Percentiles rank a stretch among this genome's conserved stretches.
Conservation (phyloP, 768 basidiomycete species). For the Xanthoconium purpureum region DNA sequence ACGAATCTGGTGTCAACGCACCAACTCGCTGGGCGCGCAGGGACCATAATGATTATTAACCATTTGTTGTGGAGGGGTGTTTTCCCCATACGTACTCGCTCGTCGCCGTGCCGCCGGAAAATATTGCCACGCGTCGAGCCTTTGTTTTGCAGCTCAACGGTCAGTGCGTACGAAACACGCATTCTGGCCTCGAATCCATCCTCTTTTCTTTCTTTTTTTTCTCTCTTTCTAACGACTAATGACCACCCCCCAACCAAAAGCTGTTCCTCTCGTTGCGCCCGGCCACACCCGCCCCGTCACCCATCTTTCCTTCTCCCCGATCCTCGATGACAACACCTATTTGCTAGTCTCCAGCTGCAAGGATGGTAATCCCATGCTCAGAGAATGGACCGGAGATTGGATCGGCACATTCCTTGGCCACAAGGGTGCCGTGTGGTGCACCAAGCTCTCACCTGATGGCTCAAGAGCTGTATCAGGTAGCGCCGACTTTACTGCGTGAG, state of each 20-base stretch:
- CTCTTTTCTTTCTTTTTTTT: background rate
- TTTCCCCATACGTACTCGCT: background rate
- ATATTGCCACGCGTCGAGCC: constrained; percentile 13
- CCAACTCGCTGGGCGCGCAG: too few relatives aligned
- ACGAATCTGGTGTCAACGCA: too few relatives aligned
- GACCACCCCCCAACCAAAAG: constrained; percentile 65
- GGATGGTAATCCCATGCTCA: constrained; percentile 96
- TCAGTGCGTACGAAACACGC: constrained; percentile 41
- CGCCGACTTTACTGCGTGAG: constrained; percentile 95
- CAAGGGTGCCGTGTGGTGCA: constrained; percentile 96
- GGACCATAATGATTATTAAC: too few relatives aligned
- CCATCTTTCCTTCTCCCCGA: constrained; percentile 87
- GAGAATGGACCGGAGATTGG: constrained; percentile 99
- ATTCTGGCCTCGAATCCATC: background rate
- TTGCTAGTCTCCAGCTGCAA: constrained; percentile 96
- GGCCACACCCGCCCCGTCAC: constrained; percentile 88
- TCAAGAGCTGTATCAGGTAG: constrained; percentile 88
- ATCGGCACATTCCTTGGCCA: constrained; percentile 89
- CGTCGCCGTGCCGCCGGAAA: background rate
- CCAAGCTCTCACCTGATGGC: constrained; percentile 84
- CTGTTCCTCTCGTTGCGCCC: constrained; percentile 78
- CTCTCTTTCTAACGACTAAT: constrained; percentile 32
- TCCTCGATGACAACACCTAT: constrained; percentile 82
- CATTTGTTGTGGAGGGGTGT: background rate
- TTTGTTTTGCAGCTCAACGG: constrained; percentile 6